Percentiles rank a stretch among this genome's conserved stretches.
These are phyloP conservation scores for Yamadazyma siamensis DNA, from an alignment of 1,139 yeast genomes.

Conservation along the genomic window DNA sequence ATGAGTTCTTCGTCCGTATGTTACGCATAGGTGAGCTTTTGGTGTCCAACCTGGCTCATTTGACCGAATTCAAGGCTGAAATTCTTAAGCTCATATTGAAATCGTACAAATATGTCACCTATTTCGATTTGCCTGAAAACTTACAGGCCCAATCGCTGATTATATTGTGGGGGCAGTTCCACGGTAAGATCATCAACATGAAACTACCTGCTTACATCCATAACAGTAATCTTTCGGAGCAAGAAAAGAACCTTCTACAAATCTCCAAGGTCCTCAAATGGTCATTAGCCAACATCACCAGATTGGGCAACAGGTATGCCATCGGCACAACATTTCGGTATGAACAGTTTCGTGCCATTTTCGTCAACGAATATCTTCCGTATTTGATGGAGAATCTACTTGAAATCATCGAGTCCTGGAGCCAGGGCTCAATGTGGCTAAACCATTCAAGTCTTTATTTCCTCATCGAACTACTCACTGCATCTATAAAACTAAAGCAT, in stretches of 20 bases:
- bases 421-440: conserved; percentile 63
- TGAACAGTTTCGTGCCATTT: conserved; percentile 46
- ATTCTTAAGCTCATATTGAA: conserved; percentile 76
- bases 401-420: conserved; percentile 71
- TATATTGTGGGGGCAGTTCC: conserved; percentile 74
- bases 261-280: conserved; percentile 78
- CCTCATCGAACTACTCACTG: conserved; percentile 63
- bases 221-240: conserved; percentile 20
- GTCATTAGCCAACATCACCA: conserved; percentile 76
- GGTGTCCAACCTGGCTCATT: conserved; percentile 32
- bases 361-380: conserved; percentile 61
- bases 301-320: conserved; percentile 76
- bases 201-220: conserved; percentile 50
- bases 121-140: conserved; percentile 69
- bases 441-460: conserved; percentile 64
- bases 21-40: conserved; percentile 63
- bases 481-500: conserved; percentile 60
- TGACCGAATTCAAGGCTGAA: conserved; percentile 58
- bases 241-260: conserved; percentile 36
- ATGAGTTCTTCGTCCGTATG: conserved; percentile 65
- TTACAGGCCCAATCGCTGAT: conserved; percentile 60
- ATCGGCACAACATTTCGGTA: conserved; percentile 44
- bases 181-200: conserved; percentile 64
- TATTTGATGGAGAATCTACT: conserved; percentile 65
- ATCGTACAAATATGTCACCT: conserved; percentile 77